Base-by-base conservation (phyloP, 2,329 filamentous ascomycete genomes). In the Aspergillus unguis region DNA sequence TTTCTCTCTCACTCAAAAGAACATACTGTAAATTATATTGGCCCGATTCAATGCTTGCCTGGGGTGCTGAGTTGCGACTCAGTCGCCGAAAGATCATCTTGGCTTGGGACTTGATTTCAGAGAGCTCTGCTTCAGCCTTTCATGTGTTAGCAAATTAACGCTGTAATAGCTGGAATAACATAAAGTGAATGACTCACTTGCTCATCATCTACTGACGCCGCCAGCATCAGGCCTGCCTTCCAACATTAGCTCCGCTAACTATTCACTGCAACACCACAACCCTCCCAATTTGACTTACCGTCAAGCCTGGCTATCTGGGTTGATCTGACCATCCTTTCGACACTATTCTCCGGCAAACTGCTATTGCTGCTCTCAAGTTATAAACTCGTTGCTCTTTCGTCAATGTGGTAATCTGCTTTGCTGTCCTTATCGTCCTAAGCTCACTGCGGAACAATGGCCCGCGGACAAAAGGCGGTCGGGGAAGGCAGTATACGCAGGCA, bases 271-370 rank as follows among this genome's bases (percentile, higher is more conserved):
- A 37, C 42, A 50, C n/a, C 32, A 11, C 36, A 31, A 56, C 29
- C 31, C 28, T 29, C 31, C 5, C 17, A 7, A 38, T 64, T 53
- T 68, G 60, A 31, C 73, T 58, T 71, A 94, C 91, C 92, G 76
- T 97, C 94, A 47, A 97, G 83, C 74, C 94, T 83, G 60, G 90
- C 87, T 76, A 99, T 96, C 76, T 96, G 90, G 48, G 92, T 99
- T 65, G 92, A 94, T 72, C 84, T 85, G 66, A 96, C 92, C 91
- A 92, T 94, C 38, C 57, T 70, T 17, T 17, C 17, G 58, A 7
- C 23, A 5, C 7, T 33, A 17, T 29, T 9, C 23, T 31, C 41
- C 26, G 29, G 2, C 28, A 25, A 17, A 23, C 35, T 5, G 48
- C 40, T 27, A 47, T 37, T 49, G 27, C 26, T 40, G 37, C 27